Evolutionary conservation across 352 stramenopile genomes (phyloP).

Genomic region (Blastocystis sp.): DNA sequence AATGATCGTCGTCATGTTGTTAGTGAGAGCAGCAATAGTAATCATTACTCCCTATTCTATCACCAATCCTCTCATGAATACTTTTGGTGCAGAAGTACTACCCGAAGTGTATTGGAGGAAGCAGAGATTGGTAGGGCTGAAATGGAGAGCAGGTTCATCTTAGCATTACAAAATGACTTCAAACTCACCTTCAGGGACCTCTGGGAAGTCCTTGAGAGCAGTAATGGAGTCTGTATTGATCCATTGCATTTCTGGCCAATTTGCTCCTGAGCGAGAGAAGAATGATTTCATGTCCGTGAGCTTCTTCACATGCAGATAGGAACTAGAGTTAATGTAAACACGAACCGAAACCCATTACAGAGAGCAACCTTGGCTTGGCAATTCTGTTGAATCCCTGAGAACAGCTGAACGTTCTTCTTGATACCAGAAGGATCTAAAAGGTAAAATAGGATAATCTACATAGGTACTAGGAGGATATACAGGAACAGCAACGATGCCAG

Average conservation of each 20-base stretch:
- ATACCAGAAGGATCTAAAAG: constrained; percentile 80
- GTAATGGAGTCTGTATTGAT: constrained; percentile 66
- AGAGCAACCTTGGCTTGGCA: constrained; percentile 82
- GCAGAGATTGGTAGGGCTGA: constrained; percentile 71
- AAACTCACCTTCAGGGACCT: constrained; percentile 8
- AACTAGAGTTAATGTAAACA: background rate
- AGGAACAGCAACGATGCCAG: constrained; percentile 83
- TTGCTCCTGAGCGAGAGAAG: background rate
- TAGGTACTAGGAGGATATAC: constrained; percentile 73
- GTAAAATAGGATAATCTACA: background rate
- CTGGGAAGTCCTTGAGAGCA: background rate
- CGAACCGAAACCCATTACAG: constrained; percentile 9
- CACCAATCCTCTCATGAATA: no score
- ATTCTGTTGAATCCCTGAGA: constrained; percentile 82
- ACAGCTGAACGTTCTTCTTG: constrained; percentile 88
- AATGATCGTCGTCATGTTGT: constrained; percentile 92
- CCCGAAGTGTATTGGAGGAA: constrained; percentile 99
- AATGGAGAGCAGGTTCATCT: constrained; percentile 55
- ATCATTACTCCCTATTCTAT: constrained; percentile 91
- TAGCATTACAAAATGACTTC: background rate
- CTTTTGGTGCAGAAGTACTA: constrained; percentile 91
- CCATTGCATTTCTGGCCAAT: constrained; percentile 69
- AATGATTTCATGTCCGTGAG: constrained; percentile 69
- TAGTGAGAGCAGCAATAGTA: constrained; percentile 86
- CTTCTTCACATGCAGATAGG: constrained; percentile 49